Evolutionary conservation across 805 yeast species (phyloP), one percentile per base, ranked within the genome.

Genomic region (Zygotorulaspora sp.): DNA sequence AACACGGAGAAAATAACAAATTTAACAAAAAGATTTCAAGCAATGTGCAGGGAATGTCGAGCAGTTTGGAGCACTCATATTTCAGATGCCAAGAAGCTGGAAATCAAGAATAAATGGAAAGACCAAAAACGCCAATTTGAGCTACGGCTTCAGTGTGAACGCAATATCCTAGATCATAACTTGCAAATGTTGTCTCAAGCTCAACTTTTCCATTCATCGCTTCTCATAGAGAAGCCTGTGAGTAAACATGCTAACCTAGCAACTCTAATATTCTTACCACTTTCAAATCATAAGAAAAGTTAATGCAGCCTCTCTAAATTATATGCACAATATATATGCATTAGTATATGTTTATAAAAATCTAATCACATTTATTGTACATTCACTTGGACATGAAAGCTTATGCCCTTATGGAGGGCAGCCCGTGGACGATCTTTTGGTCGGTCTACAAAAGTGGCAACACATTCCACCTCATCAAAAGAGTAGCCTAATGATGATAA

Each of bases 381-480:
- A 24, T 47, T 38, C 15, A 61, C 48, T 42, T 57, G 62, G 4
- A 61, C 56, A 40, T 54, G 61, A 46, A 61, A 61, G 30, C 60
- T 58, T 12, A 59, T 45, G 13, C 61, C 60, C 33, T 57, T 57
- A 16, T 53, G 38, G 36, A 45, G 55, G 25, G 32, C 33, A 12
- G 45, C 40, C 29, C 25, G 38, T 30, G 33, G 43, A 13, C 38
- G 40, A 42, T 38, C 50, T 27, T 41, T 45, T 4, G 62, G 58
- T 18, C 47, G 43, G 27, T 57, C 62, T 1, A 56, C 46, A 39
- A 50, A 53, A 6, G 61, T 46, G 6, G 60, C 61, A 10, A 48
- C 30, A 38, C 63, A 55, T 11, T 45, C 35, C 2, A 58, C 50
- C 19, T 54, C 52, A 3, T 52, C 58, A 8, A 48, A 33, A 6